These are phyloP conservation scores for barley (Hordeum vulgare) DNA, from an alignment of 176 grass and related monocot species.

Conservation along the genomic window DNA sequence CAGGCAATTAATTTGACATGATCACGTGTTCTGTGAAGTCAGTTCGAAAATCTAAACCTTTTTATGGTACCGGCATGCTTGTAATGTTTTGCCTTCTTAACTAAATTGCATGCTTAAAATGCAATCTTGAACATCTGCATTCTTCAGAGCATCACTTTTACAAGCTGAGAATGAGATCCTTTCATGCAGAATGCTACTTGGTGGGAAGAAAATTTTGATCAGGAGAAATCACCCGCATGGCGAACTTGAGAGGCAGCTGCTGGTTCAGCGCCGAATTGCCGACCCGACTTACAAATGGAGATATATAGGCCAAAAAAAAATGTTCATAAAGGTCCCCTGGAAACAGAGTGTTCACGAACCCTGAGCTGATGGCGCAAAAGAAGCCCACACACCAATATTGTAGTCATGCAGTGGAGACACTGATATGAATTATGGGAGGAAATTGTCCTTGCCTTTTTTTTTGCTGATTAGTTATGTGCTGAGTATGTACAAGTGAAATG, in stretches of 20 bases:
- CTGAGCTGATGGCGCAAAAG: not conserved
- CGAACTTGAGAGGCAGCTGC: slow-evolving; percentile 39
- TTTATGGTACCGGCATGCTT: not conserved
- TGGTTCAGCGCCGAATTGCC: not conserved
- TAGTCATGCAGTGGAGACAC: not conserved
- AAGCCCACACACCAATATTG: not conserved
- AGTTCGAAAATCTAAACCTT: not conserved
- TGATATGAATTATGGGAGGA: not conserved
- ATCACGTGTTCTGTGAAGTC: not conserved
- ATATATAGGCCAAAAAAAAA: not conserved
- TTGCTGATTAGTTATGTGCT: not conserved
- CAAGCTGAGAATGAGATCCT: not conserved
- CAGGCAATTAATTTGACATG: not conserved
- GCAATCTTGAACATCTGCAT: not conserved
- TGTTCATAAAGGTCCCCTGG: not conserved
- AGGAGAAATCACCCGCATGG: slow-evolving; percentile 77
- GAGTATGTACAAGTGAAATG: not conserved
- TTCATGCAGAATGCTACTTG: slow-evolving; percentile 87
- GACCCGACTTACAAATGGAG: not conserved
- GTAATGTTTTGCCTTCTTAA: not conserved
- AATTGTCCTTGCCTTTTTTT: not conserved
- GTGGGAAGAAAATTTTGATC: slow-evolving; percentile 90
- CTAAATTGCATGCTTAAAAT: not conserved
- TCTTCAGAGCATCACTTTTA: not conserved
- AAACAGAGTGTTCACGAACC: not conserved